Percentiles rank a stretch among this genome's conserved stretches.
Conservation (phyloP, 306 rosid genomes). For the Amphicarpaea edgeworthii region DNA sequence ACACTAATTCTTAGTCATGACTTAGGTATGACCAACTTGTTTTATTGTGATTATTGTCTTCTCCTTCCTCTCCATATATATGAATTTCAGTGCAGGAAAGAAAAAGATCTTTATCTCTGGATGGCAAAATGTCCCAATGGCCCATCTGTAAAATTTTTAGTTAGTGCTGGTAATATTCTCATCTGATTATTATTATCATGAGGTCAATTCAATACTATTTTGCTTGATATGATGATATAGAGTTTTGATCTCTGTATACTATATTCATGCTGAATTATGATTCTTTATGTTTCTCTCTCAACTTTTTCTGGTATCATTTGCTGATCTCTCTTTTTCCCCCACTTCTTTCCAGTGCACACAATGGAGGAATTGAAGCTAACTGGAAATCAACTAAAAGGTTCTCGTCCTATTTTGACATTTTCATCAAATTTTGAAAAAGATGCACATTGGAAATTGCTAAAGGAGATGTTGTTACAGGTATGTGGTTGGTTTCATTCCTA, state of each 20-base stretch:
- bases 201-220: not conserved
- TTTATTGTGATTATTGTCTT: constrained; percentile 10
- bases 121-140: constrained; percentile 89
- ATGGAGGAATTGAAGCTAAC: constrained; percentile 95
- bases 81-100: constrained; percentile 89
- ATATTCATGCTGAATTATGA: not conserved
- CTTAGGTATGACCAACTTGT: not conserved
- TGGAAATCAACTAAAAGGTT: constrained; percentile 85
- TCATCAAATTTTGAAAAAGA: constrained; percentile 82
- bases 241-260: not conserved
- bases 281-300: not conserved
- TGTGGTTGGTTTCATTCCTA: constrained; percentile 22
- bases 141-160: constrained; percentile 91
- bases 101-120: constrained; percentile 89
- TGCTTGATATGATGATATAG: not conserved
- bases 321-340: constrained; percentile 31
- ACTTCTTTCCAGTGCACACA: constrained; percentile 78
- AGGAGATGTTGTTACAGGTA: constrained; percentile 91
- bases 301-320: not conserved
- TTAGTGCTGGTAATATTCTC: constrained; percentile 77
- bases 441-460: constrained; percentile 87
- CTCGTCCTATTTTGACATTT: constrained; percentile 90
- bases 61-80: not conserved
- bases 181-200: not conserved
- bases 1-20: not conserved